Evolutionary conservation across 2,329 filamentous ascomycete species (phyloP), one percentile per base, ranked within the genome.

Genomic region (Scedosporium minutisporum): DNA sequence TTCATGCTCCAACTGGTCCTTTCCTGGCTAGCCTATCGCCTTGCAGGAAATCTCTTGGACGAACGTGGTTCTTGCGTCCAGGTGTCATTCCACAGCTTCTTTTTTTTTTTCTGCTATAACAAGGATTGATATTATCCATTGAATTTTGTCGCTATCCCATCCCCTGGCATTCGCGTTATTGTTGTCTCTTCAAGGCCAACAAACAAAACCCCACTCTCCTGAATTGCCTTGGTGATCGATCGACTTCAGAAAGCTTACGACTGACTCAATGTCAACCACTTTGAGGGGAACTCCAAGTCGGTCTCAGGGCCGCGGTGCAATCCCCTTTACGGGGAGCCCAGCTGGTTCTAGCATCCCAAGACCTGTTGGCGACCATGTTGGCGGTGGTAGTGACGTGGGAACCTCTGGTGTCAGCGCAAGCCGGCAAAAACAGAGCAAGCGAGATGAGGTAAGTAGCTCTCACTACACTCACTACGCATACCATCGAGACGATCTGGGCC

Each of bases 361-460:
- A 69, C 89, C 89, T 57, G 85, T 89, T 60, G 79, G 85, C 66
- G 89, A 92, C 60, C 75, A 75, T 64, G 78, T 81, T 64, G 72
- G 72, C 46, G 77, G 82, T 67, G 78, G 80, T 66, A 85, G 79
- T 77, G 88, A 89, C 69, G 77, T 74, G 65, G 82, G 62, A 12
- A 76, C 73, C 66, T 90, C 91, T 62, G 87, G 89, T 48, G 84
- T 97, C 78, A 97, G 91, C 78, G 90, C 92, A 69, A 97, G 93
- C 76, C 87, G 95, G 72, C 90, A 95, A 76, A 97, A 97, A 79
- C 93, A 97, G 82, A 89, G 88, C 69, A 97, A 97, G 80, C 88
- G 93, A 77, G 95, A 99, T 87, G 95, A 99, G 89, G 95, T 99
- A 81, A 71, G 85, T 80, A 64, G 41, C 10, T 53, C 7, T 16